Conservation (phyloP, 148 eudicot genomes). For the Amaranthus cruentus region DNA sequence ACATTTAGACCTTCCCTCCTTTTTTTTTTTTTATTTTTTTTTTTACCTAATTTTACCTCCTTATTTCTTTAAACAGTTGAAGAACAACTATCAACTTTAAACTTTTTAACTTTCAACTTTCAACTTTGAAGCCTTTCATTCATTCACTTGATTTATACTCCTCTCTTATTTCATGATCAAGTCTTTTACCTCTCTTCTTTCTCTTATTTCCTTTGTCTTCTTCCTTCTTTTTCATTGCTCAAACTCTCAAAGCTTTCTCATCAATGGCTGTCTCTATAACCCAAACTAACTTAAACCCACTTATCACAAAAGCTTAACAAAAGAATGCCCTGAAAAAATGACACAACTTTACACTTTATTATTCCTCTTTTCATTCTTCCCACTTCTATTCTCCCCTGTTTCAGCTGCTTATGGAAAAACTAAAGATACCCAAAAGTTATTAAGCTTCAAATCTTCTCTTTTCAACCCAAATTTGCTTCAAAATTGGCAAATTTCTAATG, state of each 20-base stretch:
- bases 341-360: conserved; percentile 11
- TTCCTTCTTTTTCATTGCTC: neutral
- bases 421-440: conserved; percentile 42
- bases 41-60: no score
- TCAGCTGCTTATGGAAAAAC: conserved; percentile 3
- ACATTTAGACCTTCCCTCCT: no score
- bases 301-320: neutral
- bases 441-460: conserved; percentile 66
- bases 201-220: conserved; percentile 18
- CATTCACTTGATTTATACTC: conserved; percentile 31
- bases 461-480: conserved; percentile 41
- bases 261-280: conserved; percentile 22
- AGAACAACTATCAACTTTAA: conserved; percentile 38
- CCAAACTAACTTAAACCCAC: conserved; percentile 12
- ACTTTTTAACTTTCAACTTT: conserved; percentile 6
- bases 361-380: conserved; percentile 5
- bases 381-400: conserved; percentile 15
- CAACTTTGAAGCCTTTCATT: neutral
- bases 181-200: conserved; percentile 42
- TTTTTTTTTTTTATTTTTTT: no score
- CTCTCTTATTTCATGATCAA: conserved; percentile 25
- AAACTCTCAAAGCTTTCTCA: conserved; percentile 8
- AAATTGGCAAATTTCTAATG: conserved; percentile 38
- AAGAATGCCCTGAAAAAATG: conserved; percentile 17
- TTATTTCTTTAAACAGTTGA: no score